Evolutionary conservation across 129 eudicot species (phyloP), one percentile per base, ranked within the genome.

Genomic region (Saposhnikovia divaricata): DNA sequence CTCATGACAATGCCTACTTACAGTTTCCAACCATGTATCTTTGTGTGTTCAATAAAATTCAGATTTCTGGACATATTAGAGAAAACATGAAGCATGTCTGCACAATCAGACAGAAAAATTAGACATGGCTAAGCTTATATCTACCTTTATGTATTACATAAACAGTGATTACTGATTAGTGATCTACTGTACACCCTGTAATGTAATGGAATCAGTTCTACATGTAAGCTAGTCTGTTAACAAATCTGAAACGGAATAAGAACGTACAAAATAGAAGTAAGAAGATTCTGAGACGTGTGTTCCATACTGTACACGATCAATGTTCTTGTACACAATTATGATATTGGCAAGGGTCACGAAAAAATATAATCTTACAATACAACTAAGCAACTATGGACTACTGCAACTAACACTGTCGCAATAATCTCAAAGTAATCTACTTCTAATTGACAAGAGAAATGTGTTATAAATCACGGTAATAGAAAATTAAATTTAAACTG

Each of bases 21-120:
- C 99, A 96, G 83, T 89, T 96, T 96, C 99, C 99, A 96, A 46
- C 99, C 99, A 47, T 83, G 74, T 63, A 96, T 88, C 92, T 86
- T 89, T 74, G 92, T 85, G 78, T 96, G 96, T 79, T 96, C 99
- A 40, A 96, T 92, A 79, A 92, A 96, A 79, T 96, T 96, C 85
- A 96, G 87, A 83, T 86, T 90, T 80, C 97, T 87, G 65, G 99
- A 89, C 82, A 96, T 57, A 84, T 96, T 96, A 55, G 99, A 92
- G 85, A 96, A 90, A 78, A 88, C 96, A 80, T 96, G 90, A 76
- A 96, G 96, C 83, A 96, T 73, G 86, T 92, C 99, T 96, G 98
- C 92, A 89, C 51, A 81, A 83, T 80, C 61, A 75, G 42, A 70
- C 25, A 28, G 55, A 34, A n/a, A 40, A 34, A 43, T 74, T 81